Evolutionary conservation across 225 moss, liverwort and hornwort species (phyloP).

Genomic region (Neckera pumila): DNA sequence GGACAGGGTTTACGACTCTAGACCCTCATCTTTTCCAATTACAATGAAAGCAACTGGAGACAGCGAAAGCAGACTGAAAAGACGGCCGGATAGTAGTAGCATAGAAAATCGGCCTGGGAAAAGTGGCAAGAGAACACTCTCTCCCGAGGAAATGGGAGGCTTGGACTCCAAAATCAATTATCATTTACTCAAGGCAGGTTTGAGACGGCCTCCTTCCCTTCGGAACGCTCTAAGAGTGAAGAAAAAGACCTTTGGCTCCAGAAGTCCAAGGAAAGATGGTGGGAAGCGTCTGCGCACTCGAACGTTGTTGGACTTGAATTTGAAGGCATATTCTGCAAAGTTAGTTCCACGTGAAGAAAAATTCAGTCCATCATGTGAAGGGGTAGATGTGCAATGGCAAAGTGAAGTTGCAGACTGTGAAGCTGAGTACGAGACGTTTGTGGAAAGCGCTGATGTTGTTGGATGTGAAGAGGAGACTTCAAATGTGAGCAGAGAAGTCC

Average conservation of each 20-base stretch:
- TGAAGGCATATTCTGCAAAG: neutral
- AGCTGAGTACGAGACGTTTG: constrained; percentile 39
- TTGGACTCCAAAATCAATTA: constrained; percentile 16
- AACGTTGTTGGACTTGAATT: neutral
- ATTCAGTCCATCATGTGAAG: neutral
- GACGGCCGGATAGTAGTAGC: neutral
- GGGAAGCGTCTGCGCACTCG: constrained; percentile 23
- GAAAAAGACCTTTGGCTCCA: constrained; percentile 14
- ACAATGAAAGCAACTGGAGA: neutral
- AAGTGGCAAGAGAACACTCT: constrained; percentile 1
- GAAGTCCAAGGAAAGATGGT: constrained; percentile 23
- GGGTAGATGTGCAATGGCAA: neutral
- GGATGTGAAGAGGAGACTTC: neutral
- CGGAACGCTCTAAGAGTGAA: constrained; percentile 2
- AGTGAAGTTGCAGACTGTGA: constrained; percentile 7
- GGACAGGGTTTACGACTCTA: neutral
- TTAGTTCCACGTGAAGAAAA: neutral
- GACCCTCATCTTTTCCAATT: neutral
- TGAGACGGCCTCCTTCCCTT: constrained; percentile 9
- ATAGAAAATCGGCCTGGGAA: constrained; percentile 6
- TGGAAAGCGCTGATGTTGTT: constrained; percentile 15
- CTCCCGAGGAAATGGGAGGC: neutral
- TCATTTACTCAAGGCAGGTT: constrained; percentile 27
- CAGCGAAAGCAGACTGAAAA: neutral
- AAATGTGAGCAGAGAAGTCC: neutral